Base-by-base conservation (phyloP, 306 rosid species). In the Cicer arietinum region DNA sequence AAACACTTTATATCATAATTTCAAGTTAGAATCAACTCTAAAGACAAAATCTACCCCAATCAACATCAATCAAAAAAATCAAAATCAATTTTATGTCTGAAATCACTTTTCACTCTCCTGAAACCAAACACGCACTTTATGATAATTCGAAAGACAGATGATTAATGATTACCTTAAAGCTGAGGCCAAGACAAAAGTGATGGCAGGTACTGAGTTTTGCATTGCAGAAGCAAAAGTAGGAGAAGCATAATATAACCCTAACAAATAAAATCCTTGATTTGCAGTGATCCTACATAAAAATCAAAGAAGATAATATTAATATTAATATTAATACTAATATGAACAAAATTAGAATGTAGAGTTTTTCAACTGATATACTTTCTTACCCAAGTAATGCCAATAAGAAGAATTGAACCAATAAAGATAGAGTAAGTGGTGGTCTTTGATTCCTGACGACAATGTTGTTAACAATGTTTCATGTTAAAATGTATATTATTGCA, bases 161-260 rank as follows among this genome's bases (percentile, higher is more conserved):
- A 59, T 71, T 61, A 60, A 47, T 82, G 65, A 53, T 80, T 77
- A 85, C 92, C 90, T 70, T 78, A 88, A 53, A 83, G 84, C 83
- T 57, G 84, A 81, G 68, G 96, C 92, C 87, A 90, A 73, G 12
- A 90, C 52, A 62, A 90, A 86, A 30, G 96, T 86, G 64, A 90
- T 88, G 0, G 92, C 91, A 25, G 89, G 91, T 62, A 90, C 92
- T 30, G 88, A 90, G 72, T 88, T 90, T 80, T 90, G 92, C 89
- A 86, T 86, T 60, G 96, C 96, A 79, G 91, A 90, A 81, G 96
- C 91, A 82, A 90, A 88, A 41, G 91, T 88, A 53, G 92, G 96
- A 77, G 89, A 85, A 79, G 89, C 88, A 82, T 85, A 86, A 63
- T 88, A 86, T 52, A 90, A 45, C 39, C 92, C 96, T 79, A 90